These are phyloP conservation scores for Ceraceosorus guamensis DNA, from an alignment of 1,284 basidiomycete genomes.

Conservation along the genomic window DNA sequence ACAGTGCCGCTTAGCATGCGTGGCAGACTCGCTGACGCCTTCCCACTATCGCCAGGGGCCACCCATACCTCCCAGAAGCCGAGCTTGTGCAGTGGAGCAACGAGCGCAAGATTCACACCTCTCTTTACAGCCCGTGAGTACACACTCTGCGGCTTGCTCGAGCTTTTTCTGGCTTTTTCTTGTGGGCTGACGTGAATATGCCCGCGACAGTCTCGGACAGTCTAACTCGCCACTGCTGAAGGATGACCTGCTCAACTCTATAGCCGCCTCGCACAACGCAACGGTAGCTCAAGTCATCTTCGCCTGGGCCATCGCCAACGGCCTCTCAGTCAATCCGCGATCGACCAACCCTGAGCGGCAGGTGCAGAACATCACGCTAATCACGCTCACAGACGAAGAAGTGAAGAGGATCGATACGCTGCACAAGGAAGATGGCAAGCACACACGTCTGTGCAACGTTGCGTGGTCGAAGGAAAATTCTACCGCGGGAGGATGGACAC, in stretches of 20 bases:
- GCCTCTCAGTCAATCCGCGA: constrained; percentile 29
- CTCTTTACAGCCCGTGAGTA: constrained; percentile 70
- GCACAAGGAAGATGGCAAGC: constrained; percentile 18
- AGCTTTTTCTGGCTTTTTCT: too few species aligned
- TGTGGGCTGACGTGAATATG: too few species aligned
- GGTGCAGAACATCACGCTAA: constrained; percentile 61
- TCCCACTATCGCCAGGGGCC: too few species aligned
- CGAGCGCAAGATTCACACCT: constrained; percentile 62
- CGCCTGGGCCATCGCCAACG: constrained; percentile 66
- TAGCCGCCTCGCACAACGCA: constrained; percentile 58
- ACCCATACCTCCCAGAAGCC: constrained; percentile 52
- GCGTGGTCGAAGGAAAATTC: constrained; percentile 18
- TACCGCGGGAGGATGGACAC: constrained; percentile 22
- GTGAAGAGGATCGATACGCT: constrained; percentile 48
- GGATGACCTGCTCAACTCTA: constrained; percentile 61
- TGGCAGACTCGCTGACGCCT: too few species aligned
- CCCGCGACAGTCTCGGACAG: constrained; percentile 56
- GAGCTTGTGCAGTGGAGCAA: constrained; percentile 63
- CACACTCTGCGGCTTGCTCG: background rate
- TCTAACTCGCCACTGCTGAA: constrained; percentile 64
- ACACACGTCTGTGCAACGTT: constrained; percentile 14
- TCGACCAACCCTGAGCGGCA: constrained; percentile 49
- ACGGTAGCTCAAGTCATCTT: constrained; percentile 59
- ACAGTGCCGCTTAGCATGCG: too few species aligned
- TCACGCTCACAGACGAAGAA: constrained; percentile 60